Evolutionary conservation across 202 grass and related monocot genomes (phyloP), one percentile per base, ranked within the genome.

Genomic region (Dendrocalamus latiflorus): DNA sequence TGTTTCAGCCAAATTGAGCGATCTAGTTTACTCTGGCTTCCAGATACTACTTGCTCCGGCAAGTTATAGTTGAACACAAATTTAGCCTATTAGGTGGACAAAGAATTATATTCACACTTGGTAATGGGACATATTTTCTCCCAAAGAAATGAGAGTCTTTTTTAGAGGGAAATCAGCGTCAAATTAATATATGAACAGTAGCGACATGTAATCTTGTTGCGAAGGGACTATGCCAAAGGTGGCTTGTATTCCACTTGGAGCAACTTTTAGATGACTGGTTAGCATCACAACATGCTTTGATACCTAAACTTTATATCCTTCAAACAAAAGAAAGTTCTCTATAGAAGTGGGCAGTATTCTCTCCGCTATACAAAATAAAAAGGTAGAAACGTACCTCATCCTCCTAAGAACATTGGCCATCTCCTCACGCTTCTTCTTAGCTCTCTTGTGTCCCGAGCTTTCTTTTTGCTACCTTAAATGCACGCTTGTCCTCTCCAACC

Each of bases 391-490:
- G 24, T 61, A 93, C 86, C 92, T 94, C 88, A 89, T 93, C 84
- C 84, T 97, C 81, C 92, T 94, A 72, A 91, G 84, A 91, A 89
- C 72, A 79, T 70, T 74, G 48, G 73, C 4, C 88, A 93, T 93
- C 63, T 91, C 86, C 80, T 94, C 88, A 71, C 82, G 80, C 86
- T 89, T 91, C 88, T 85, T 97, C 82, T 94, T 94, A 66, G 92
- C 88, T 72, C 88, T 84, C 78, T 86, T 86, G 75, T 60, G 90
- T 91, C 16, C 88, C 89, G 1, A 94, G 66, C 86, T 91, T 92
- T 87, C 74, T 65, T 63, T 97, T 97, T 24, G 90, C 88, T 43
- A 97, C 57, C 84, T 88, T 90, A 39, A 92, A 72, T 48, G 83
- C 85, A 54, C 33, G 72, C 65, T 97, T 92, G 39, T 90, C 89